Conservation (phyloP, 2,329 filamentous ascomycete species). For the Byssochlamys sp. region DNA sequence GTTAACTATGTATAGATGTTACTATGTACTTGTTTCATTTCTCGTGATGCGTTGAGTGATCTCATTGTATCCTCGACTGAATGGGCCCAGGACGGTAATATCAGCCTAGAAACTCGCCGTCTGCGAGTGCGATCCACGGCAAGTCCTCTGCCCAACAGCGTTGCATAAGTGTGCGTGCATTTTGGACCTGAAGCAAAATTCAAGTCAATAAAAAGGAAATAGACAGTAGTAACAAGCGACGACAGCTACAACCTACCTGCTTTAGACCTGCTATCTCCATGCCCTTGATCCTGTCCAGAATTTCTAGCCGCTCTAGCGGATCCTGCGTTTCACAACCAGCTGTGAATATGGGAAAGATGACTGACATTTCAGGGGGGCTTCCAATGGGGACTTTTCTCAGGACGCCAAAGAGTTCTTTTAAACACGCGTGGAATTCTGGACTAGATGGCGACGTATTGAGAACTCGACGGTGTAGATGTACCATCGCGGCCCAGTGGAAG, state of each 20-base stretch:
- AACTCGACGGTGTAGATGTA: constrained; percentile 66
- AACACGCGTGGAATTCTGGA: constrained; percentile 52
- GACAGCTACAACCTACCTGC: constrained; percentile 45
- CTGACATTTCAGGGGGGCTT: constrained; percentile 62
- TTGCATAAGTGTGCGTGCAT: constrained; percentile 32
- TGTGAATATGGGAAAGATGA: constrained; percentile 73
- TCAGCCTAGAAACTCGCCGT: constrained; percentile 32
- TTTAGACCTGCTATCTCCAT: constrained; percentile 68
- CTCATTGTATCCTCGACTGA: background rate
- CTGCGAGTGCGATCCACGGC: constrained; percentile 31
- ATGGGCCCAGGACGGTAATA: background rate
- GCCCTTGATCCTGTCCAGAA: constrained; percentile 56
- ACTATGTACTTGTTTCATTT: background rate
- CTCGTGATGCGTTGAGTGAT: background rate
- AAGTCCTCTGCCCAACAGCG: constrained; percentile 28
- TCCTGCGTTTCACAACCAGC: constrained; percentile 65
- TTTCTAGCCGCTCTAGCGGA: constrained; percentile 45
- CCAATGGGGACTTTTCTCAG: constrained; percentile 55
- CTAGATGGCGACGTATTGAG: constrained; percentile 52
- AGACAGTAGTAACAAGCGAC: background rate
- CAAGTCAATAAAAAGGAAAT: background rate
- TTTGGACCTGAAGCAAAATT: constrained; percentile 23
- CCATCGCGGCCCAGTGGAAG: constrained; percentile 68
- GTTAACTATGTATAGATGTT: background rate
- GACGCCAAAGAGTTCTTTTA: constrained; percentile 54